These are phyloP conservation scores for Diaporthe sp. DNA, from an alignment of 2,329 filamentous ascomycete genomes.

Conservation along the genomic window DNA sequence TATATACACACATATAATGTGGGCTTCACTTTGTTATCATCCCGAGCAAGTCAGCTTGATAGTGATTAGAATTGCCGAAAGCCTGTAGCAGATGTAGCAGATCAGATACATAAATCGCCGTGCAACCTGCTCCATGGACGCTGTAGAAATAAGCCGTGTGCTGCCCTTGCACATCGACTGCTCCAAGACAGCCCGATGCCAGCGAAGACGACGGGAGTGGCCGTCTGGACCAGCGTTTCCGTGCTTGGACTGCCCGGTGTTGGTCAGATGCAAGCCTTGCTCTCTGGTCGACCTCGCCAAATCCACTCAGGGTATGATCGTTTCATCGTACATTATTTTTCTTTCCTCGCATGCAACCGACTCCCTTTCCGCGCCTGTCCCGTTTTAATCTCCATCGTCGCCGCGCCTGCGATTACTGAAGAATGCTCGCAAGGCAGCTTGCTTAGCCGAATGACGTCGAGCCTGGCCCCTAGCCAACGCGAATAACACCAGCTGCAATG, in stretches of 20 bases:
- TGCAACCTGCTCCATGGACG: background rate
- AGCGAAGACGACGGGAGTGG: background rate
- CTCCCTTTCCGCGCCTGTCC: background rate
- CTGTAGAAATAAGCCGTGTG: constrained; percentile 6
- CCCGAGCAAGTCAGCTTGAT: background rate
- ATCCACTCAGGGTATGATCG: constrained; percentile 37
- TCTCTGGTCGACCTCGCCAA: background rate
- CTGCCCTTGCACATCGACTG: background rate
- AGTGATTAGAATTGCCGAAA: constrained; percentile 1
- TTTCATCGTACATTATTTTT: constrained; percentile 37
- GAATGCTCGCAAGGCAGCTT: background rate
- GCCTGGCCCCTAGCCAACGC: constrained; percentile 67
- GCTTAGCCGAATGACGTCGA: background rate
- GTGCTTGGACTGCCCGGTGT: background rate
- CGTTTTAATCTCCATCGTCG: too few species aligned
- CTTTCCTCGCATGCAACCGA: background rate
- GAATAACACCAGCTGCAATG: constrained; percentile 92
- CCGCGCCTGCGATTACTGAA: background rate
- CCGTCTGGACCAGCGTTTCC: background rate
- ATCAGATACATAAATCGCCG: background rate
- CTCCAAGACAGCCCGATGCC: background rate
- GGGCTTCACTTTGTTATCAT: background rate
- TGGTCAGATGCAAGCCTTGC: background rate
- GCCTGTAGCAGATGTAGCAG: background rate
- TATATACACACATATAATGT: background rate